Conservation (phyloP, 805 yeast genomes). For the Candida ficus region DNA sequence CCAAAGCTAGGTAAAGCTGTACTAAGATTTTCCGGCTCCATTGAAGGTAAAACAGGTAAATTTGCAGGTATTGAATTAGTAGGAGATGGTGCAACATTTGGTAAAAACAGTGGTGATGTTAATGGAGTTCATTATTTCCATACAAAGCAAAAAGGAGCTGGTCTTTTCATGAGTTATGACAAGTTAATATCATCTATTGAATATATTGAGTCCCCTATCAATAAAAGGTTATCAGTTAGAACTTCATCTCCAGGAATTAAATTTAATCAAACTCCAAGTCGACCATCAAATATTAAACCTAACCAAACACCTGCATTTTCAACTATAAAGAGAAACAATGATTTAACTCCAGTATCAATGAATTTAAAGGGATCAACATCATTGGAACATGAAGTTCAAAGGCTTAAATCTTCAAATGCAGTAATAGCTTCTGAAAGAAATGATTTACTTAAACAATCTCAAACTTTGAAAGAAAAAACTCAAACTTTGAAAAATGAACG, state of each 20-base stretch:
- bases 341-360: too few species aligned
- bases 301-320: constrained; percentile 7
- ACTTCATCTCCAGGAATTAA: constrained; percentile 4
- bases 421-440: constrained; percentile 25
- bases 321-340: constrained; percentile 1
- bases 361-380: too few species aligned
- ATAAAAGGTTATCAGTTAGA: constrained; percentile 6
- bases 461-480: constrained; percentile 24
- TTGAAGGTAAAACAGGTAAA: constrained; percentile 64
- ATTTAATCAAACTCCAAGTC: constrained; percentile 17
- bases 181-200: constrained; percentile 26
- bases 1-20: constrained; percentile 72
- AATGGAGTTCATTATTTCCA: constrained; percentile 67
- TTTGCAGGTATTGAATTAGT: constrained; percentile 86
- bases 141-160: constrained; percentile 59
- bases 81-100: constrained; percentile 58
- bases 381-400: constrained; percentile 19
- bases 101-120: constrained; percentile 84
- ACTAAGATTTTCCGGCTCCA: constrained; percentile 65
- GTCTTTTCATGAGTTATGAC: constrained; percentile 65
- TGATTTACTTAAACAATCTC: constrained; percentile 39
- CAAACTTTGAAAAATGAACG: neutral
- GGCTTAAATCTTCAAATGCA: constrained; percentile 14
- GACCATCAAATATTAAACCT: neutral
- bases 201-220: constrained; percentile 13